These are phyloP conservation scores for Friedmanniomyces simplex DNA, from an alignment of 495 filamentous ascomycete species.

Conservation along the genomic window DNA sequence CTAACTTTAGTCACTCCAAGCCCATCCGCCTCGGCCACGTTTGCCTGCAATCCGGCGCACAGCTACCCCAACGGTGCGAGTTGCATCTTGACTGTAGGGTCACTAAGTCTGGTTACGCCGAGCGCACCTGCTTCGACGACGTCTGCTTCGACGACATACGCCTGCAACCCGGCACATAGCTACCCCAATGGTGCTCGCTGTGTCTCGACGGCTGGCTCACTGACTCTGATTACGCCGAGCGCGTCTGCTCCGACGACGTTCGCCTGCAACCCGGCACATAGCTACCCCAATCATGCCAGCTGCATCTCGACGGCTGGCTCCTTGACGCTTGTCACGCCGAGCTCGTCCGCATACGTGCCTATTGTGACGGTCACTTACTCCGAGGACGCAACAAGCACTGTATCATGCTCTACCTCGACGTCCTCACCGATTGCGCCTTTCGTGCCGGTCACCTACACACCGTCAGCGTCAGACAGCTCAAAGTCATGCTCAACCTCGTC, in stretches of 20 bases:
- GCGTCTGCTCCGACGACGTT: neutral
- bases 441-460: too few relatives aligned
- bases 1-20: neutral
- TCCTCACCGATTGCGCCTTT: too few relatives aligned
- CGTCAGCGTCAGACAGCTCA: neutral
- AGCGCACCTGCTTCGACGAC: neutral
- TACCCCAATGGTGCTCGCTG: neutral
- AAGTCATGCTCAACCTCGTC: neutral
- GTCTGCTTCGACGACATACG: neutral
- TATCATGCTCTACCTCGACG: too few relatives aligned
- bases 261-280: neutral
- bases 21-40: neutral
- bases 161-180: neutral
- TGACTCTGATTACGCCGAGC: neutral
- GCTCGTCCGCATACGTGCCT: neutral
- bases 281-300: neutral
- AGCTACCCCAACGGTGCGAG: neutral
- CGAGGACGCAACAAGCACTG: too few relatives aligned
- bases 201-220: neutral
- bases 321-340: neutral
- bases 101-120: neutral
- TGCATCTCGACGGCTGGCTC: neutral
- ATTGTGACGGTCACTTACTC: too few relatives aligned
- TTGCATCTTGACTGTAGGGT: neutral
- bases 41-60: too few relatives aligned